Evolutionary conservation across 78 protist genomes (phyloP).

Genomic region (Chrysochromulina tobinii): DNA sequence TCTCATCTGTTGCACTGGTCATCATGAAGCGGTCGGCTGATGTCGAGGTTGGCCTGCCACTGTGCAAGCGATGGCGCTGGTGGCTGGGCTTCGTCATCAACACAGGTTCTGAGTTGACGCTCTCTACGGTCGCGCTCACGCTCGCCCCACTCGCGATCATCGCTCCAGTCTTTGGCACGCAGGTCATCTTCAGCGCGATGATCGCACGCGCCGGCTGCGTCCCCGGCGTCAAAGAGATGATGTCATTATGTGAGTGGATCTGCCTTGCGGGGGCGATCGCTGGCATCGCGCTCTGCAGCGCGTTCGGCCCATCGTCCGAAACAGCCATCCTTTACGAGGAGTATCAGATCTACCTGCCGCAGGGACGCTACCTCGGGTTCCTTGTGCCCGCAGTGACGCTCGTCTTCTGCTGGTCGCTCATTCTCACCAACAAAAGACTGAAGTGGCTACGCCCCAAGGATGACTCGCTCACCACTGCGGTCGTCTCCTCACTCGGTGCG

Average conservation of each 20-base stretch:
- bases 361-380: too few relatives aligned
- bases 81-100: background rate
- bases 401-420: background rate
- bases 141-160: constrained; percentile 4
- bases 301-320: background rate
- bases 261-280: background rate
- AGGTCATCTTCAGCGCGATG: background rate
- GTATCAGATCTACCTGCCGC: too few relatives aligned
- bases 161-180: background rate
- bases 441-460: background rate
- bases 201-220: background rate
- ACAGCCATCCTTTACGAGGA: background rate
- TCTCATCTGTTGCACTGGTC: background rate
- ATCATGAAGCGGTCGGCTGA: background rate
- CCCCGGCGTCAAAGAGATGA: background rate
- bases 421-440: too few relatives aligned
- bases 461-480: background rate
- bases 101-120: background rate
- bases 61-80: background rate
- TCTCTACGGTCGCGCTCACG: background rate
- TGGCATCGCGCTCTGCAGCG: background rate
- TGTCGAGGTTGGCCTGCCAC: background rate
- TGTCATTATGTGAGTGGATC: background rate
- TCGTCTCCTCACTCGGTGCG: background rate
- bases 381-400: background rate